These are phyloP conservation scores for Fagopyrum homotropicum DNA, from an alignment of 148 eudicot genomes.

Conservation along the genomic window DNA sequence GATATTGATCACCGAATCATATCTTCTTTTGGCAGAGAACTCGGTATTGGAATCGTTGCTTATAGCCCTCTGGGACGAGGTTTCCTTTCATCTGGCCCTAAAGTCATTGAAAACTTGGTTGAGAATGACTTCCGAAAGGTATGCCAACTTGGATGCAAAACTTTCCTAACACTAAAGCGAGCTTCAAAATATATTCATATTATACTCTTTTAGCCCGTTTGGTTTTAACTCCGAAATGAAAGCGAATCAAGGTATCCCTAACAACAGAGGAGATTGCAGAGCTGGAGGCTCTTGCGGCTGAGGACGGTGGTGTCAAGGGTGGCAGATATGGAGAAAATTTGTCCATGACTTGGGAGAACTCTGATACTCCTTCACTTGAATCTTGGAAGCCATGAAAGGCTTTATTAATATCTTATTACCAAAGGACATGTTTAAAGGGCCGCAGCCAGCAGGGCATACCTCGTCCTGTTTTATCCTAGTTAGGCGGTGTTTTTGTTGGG, in stretches of 20 bases:
- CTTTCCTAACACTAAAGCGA: no score
- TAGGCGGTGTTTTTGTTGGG: no score
- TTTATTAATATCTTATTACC: no score
- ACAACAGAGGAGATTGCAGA: constrained; percentile 17
- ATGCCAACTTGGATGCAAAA: no score
- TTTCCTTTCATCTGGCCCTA: constrained; percentile 17
- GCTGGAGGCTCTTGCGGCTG: constrained; percentile 17
- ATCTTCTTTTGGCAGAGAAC: constrained; percentile 5
- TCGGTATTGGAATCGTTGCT: constrained; percentile 20
- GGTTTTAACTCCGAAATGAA: no score
- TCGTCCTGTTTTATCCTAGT: no score
- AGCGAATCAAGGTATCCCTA: constrained; percentile 9
- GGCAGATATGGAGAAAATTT: neutral
- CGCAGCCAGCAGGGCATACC: no score
- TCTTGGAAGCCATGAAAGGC: constrained; percentile 18
- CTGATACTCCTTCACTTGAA: constrained; percentile 24
- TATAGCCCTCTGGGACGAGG: constrained; percentile 16
- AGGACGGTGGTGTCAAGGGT: constrained; percentile 17
- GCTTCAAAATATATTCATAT: no score
- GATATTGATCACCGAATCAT: neutral
- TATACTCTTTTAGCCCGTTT: no score
- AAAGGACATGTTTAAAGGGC: no score
- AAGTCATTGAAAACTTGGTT: constrained; percentile 12
- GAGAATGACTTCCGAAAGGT: constrained; percentile 15
- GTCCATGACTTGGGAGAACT: constrained; percentile 13